Conservation (phyloP, 176 grass and related monocot species). For the Triticum monococcum region DNA sequence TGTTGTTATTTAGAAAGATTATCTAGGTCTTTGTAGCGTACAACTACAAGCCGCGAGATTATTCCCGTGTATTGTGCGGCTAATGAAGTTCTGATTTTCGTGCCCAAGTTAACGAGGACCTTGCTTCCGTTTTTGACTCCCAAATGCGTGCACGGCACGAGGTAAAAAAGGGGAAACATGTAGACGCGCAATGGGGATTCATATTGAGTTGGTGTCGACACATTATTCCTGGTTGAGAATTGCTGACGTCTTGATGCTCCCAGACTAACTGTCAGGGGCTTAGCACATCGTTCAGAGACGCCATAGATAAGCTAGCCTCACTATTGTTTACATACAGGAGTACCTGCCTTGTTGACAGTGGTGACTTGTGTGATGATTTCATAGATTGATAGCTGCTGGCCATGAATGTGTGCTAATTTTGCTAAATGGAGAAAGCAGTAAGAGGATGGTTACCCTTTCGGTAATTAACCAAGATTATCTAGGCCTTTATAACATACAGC, state of each 20-base stretch:
- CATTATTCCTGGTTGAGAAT: not conserved
- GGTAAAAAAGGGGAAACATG: no score
- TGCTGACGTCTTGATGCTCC: not conserved
- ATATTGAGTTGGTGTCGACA: no score
- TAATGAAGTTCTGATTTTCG: not conserved
- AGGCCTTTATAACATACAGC: no score
- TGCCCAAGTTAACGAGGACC: not conserved
- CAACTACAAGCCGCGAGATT: not conserved
- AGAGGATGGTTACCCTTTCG: not conserved
- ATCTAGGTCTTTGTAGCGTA: not conserved
- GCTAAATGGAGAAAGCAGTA: not conserved
- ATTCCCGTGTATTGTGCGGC: not conserved
- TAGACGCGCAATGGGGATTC: no score
- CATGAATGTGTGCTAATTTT: not conserved
- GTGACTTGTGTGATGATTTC: not conserved
- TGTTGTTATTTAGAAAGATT: not conserved
- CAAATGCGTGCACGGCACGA: not conserved
- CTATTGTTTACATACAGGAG: not conserved
- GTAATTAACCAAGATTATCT: not conserved
- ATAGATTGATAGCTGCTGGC: not conserved
- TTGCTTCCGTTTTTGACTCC: not conserved
- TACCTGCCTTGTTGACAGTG: not conserved
- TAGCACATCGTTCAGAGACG: not conserved
- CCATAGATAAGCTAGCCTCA: not conserved
- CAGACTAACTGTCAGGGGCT: not conserved